Evolutionary conservation across 176 grass and related monocot genomes (phyloP).

Genomic region (Avena insularis): DNA sequence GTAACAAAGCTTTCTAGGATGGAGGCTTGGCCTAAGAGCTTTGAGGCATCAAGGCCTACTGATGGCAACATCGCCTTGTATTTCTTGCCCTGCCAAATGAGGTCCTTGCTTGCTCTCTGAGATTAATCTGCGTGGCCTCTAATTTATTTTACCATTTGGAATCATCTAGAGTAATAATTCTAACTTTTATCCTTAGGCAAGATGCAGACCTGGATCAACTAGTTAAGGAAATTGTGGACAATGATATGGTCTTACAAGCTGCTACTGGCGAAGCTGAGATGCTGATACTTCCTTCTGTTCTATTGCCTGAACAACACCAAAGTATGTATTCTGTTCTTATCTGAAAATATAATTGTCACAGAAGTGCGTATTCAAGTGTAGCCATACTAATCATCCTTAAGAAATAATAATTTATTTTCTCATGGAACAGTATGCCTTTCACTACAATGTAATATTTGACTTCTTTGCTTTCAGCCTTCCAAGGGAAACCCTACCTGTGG

Average conservation of each 20-base stretch:
- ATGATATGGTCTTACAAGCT: slow-evolving; percentile 45
- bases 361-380: neutral
- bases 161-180: neutral
- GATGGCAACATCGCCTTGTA: slow-evolving; percentile 59
- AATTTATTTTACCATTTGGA: neutral
- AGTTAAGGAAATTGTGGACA: slow-evolving; percentile 47
- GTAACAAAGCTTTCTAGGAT: slow-evolving; percentile 45
- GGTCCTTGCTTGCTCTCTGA: slow-evolving; percentile 21
- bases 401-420: neutral
- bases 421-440: neutral
- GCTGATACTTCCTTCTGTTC: slow-evolving; percentile 60
- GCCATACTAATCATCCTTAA: neutral
- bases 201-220: slow-evolving; percentile 43
- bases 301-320: slow-evolving; percentile 46
- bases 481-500: slow-evolving; percentile 59
- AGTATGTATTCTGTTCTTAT: slow-evolving; percentile 43
- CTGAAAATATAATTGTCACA: neutral
- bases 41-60: slow-evolving; percentile 48
- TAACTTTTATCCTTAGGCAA: slow-evolving; percentile 25
- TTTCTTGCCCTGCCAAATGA: slow-evolving; percentile 65
- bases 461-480: slow-evolving; percentile 32
- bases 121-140: neutral
- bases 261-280: slow-evolving; percentile 44
- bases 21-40: slow-evolving; percentile 62
- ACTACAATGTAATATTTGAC: neutral